Percentiles rank a stretch among this genome's conserved stretches.
Evolutionary conservation across 176 grass and related monocot genomes (phyloP).

Genomic region (Miscanthus lutarioriparius): DNA sequence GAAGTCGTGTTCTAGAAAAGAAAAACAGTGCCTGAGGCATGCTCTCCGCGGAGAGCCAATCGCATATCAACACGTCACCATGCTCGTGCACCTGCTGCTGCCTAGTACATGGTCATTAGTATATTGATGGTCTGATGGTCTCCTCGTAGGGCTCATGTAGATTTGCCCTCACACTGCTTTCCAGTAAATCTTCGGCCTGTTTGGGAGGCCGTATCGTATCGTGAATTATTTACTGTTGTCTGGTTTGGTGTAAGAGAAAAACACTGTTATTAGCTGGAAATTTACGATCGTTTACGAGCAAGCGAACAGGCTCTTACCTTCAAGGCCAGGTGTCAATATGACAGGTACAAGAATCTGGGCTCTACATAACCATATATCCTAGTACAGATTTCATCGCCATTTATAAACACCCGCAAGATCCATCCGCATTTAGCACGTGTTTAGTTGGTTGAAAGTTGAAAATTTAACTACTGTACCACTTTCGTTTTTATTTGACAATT

Average conservation of each 20-base stretch:
- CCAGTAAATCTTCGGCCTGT: too few species aligned
- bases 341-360: slow-evolving; percentile 28
- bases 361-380: not conserved
- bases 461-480: too few species aligned
- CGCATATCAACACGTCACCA: slow-evolving; percentile 7
- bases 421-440: slow-evolving; percentile 4
- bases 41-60: not conserved
- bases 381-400: slow-evolving; percentile 23
- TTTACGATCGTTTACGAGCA: too few species aligned
- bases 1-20: too few species aligned
- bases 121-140: slow-evolving; percentile 24
- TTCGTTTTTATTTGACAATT: too few species aligned
- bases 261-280: too few species aligned
- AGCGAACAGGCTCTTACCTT: not conserved
- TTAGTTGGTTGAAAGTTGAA: too few species aligned
- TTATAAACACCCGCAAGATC: slow-evolving; percentile 20
- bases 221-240: too few species aligned
- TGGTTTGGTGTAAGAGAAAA: too few species aligned
- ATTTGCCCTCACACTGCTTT: too few species aligned
- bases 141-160: too few species aligned
- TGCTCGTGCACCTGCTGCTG: not conserved
- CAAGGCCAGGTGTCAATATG: slow-evolving; percentile 20
- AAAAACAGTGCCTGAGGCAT: not conserved
- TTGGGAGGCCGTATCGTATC: too few species aligned
- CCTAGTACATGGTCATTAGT: slow-evolving; percentile 11